A percentile compares a stretch with the other conserved stretches of the same genome.
Evolutionary conservation across 805 yeast species (phyloP).

Genomic region (Lachancea quebecensis): DNA sequence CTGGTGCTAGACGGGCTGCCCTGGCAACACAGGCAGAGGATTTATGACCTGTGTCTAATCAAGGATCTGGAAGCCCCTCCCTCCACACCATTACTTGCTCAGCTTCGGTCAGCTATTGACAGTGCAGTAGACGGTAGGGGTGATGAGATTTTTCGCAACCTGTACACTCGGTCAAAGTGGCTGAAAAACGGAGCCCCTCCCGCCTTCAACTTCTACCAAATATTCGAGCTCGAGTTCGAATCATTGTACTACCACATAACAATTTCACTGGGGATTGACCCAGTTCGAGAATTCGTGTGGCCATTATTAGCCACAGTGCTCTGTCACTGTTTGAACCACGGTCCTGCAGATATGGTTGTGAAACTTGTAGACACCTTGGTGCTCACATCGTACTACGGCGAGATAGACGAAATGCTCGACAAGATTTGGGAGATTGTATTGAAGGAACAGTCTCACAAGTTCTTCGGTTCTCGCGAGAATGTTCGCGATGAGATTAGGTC

Average conservation of each 20-base stretch:
- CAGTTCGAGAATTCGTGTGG: slow-evolving; percentile 11
- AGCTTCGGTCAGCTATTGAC: neutral
- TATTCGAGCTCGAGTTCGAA: neutral
- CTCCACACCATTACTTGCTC: neutral
- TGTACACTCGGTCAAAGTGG: slow-evolving; percentile 2
- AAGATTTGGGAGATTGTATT: slow-evolving; percentile 5
- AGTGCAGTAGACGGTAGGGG: neutral
- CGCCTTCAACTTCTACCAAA: neutral
- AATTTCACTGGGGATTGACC: slow-evolving; percentile 8
- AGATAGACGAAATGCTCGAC: slow-evolving; percentile 9
- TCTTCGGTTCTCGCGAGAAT: slow-evolving; percentile 8
- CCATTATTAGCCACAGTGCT: slow-evolving; percentile 11
- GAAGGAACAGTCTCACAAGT: slow-evolving; percentile 12
- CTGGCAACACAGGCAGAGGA: slow-evolving; percentile 9
- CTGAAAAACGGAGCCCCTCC: neutral
- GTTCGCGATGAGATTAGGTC: slow-evolving; percentile 4
- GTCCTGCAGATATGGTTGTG: slow-evolving; percentile 7
- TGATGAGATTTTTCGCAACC: neutral
- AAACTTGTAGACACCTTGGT: slow-evolving; percentile 14
- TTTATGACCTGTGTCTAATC: slow-evolving; percentile 12
- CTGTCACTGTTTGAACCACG: slow-evolving; percentile 5
- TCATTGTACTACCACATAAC: slow-evolving; percentile 13
- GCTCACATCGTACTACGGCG: slow-evolving; percentile 10
- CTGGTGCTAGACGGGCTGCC: slow-evolving; percentile 17
- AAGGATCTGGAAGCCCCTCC: neutral